These are phyloP conservation scores for Puccinia sorghi DNA, from an alignment of 1,284 basidiomycete genomes.

Conservation along the genomic window DNA sequence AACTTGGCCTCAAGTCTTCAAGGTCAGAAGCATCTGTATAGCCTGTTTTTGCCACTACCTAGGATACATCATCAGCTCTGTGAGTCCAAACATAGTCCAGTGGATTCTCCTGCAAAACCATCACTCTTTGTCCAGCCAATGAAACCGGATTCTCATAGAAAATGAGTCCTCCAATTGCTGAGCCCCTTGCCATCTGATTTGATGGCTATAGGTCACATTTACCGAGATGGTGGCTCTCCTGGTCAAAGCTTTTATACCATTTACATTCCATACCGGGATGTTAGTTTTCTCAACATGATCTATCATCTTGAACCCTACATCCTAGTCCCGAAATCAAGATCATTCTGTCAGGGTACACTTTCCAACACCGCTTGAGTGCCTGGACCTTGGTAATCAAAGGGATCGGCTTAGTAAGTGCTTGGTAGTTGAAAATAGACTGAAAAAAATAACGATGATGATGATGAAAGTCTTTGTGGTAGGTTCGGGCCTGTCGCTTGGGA, in stretches of 20 bases:
- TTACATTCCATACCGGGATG: conserved; percentile 76
- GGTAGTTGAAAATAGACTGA: not conserved
- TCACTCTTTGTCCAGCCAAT: not conserved
- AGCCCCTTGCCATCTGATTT: not conserved
- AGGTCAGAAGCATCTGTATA: conserved; percentile 13
- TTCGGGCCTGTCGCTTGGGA: conserved; percentile 50
- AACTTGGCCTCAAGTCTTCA: conserved; percentile 59
- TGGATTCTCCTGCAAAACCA: conserved; percentile 61
- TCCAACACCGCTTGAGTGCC: conserved; percentile 69
- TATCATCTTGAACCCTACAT: conserved; percentile 12
- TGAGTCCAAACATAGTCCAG: conserved; percentile 59
- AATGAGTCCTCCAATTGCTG: not conserved
- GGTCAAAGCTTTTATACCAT: conserved; percentile 69
- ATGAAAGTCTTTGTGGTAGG: conserved; percentile 54
- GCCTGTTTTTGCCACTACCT: conserved; percentile 40
- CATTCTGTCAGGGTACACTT: conserved; percentile 71
- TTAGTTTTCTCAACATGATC: conserved; percentile 55
- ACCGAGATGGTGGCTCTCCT: conserved; percentile 68
- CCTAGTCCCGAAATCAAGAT: conserved; percentile 72
- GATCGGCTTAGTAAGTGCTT: conserved; percentile 37
- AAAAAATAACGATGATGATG: not conserved
- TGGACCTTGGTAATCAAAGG: conserved; percentile 64
- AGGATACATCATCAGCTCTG: conserved; percentile 40
- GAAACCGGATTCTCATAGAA: not conserved
- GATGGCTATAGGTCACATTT: conserved; percentile 63